Percentiles rank a stretch among this genome's conserved stretches.
These are phyloP conservation scores for Geranomyces michiganensis DNA, from an alignment of 192 early-diverging fungal genomes.

Conservation along the genomic window DNA sequence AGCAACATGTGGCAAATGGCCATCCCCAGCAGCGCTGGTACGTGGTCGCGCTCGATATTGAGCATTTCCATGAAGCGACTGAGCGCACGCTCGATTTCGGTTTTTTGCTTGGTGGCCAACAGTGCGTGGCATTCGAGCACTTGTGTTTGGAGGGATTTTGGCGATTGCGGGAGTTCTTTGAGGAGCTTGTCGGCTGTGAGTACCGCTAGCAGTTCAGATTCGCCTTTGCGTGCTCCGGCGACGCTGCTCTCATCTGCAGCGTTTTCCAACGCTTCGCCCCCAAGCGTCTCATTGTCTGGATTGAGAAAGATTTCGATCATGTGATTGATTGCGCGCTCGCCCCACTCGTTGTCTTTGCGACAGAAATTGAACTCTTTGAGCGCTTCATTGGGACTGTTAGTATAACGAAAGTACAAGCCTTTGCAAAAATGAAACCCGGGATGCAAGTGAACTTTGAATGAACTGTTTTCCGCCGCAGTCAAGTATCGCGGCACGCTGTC, in stretches of 20 bases:
- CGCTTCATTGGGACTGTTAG: constrained; percentile 52
- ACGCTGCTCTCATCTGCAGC: constrained; percentile 6
- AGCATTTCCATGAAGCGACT: constrained; percentile 48
- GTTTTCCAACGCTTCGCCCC: constrained; percentile 54
- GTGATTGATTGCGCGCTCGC: constrained; percentile 45
- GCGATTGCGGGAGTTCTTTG: constrained; percentile 52
- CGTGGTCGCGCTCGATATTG: constrained; percentile 52
- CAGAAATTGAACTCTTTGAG: constrained; percentile 55
- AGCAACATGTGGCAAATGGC: constrained; percentile 55
- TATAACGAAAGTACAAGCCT: constrained; percentile 53
- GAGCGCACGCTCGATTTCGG: constrained; percentile 55
- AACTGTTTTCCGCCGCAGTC: constrained; percentile 37
- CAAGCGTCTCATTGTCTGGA: constrained; percentile 58
- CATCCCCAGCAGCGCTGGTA: constrained; percentile 54
- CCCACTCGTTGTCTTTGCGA: constrained; percentile 51
- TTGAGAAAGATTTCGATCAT: constrained; percentile 65
- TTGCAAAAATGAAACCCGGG: constrained; percentile 58
- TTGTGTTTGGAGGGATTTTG: constrained; percentile 46
- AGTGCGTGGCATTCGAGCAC: constrained; percentile 52
- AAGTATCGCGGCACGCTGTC: constrained; percentile 43
- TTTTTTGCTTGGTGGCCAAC: constrained; percentile 57
- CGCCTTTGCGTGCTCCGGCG: constrained; percentile 26
- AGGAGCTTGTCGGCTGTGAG: constrained; percentile 59
- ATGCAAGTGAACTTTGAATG: constrained; percentile 41
- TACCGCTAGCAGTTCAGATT: constrained; percentile 53